A percentile compares a stretch with the other conserved stretches of the same genome.
phyloP scores from a whole-genome alignment of 1,284 basidiomycete species.

The Gymnopus androsaceus region DNA sequence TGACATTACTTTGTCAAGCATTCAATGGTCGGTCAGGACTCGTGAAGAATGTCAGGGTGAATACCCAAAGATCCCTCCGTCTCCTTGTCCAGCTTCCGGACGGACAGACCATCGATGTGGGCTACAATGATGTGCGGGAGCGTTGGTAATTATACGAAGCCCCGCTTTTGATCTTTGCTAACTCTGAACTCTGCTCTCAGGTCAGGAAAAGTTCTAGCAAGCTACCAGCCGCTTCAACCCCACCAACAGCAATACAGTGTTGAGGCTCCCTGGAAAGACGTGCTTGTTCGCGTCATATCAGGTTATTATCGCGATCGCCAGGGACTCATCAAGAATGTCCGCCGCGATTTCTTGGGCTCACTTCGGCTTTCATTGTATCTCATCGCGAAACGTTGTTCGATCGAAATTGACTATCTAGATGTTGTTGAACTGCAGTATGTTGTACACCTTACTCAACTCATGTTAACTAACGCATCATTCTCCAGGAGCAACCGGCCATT shows the following conservation, averaged over 20 bases:
- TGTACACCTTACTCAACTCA: no score
- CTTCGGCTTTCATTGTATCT: neutral
- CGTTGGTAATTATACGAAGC: neutral
- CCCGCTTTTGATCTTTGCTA: no score
- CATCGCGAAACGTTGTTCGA: neutral
- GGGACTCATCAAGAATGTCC: neutral
- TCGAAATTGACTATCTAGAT: neutral
- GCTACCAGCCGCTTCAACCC: neutral
- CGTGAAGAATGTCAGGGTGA: neutral
- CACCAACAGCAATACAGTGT: conserved; percentile 4
- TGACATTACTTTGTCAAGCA: neutral
- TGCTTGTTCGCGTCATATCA: neutral
- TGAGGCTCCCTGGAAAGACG: conserved; percentile 4
- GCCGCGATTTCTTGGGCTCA: neutral
- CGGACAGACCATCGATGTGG: neutral
- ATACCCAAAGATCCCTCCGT: neutral
- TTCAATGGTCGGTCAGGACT: neutral
- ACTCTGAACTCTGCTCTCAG: neutral
- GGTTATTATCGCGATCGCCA: neutral
- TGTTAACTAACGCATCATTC: neutral
- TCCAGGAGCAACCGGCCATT: neutral
- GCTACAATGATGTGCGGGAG: neutral
- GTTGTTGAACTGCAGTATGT: neutral
- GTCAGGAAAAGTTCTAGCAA: neutral
- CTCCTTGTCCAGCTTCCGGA: neutral